A percentile compares a stretch with the other conserved stretches of the same genome.
Evolutionary conservation across 106 monocot species (phyloP).

Genomic region (Dioscorea dumetorum): DNA sequence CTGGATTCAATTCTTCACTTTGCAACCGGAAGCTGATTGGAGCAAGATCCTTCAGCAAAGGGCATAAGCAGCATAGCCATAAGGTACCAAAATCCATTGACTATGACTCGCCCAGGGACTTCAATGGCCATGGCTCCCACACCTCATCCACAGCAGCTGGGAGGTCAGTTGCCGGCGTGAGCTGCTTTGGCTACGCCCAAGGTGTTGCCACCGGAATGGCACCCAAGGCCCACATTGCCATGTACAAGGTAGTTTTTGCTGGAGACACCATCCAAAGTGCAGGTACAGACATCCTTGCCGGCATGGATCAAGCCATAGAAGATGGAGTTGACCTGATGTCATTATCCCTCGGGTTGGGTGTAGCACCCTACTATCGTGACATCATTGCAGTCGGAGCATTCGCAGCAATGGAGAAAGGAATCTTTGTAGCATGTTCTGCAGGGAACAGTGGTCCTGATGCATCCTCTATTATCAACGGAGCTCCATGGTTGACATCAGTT

Average conservation of each 20-base stretch:
- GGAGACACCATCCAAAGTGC: neutral
- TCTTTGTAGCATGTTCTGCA: slow-evolving; percentile 22
- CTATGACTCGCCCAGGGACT: slow-evolving; percentile 40
- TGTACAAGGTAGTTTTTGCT: slow-evolving; percentile 39
- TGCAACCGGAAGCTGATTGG: slow-evolving; percentile 60
- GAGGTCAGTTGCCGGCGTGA: slow-evolving; percentile 11
- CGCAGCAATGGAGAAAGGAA: slow-evolving; percentile 38
- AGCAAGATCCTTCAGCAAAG: slow-evolving; percentile 29
- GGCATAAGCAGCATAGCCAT: neutral
- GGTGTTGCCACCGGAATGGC: slow-evolving; percentile 64
- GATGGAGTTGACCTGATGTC: slow-evolving; percentile 45
- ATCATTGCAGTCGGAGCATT: slow-evolving; percentile 33
- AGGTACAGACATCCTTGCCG: slow-evolving; percentile 28
- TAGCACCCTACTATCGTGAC: slow-evolving; percentile 5
- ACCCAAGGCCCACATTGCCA: slow-evolving; percentile 40
- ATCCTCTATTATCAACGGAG: slow-evolving; percentile 21
- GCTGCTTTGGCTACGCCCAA: slow-evolving; percentile 33
- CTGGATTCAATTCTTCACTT: slow-evolving; percentile 16
- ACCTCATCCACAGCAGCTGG: slow-evolving; percentile 65
- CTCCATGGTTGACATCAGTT: slow-evolving; percentile 38
- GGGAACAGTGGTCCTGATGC: slow-evolving; percentile 22
- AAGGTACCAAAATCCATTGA: neutral
- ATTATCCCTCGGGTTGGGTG: slow-evolving; percentile 9
- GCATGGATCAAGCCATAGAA: slow-evolving; percentile 35
- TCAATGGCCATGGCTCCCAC: slow-evolving; percentile 59